phyloP scores from a whole-genome alignment of 2,329 filamentous ascomycete genomes.

The Pleurostoma richardsiae region DNA sequence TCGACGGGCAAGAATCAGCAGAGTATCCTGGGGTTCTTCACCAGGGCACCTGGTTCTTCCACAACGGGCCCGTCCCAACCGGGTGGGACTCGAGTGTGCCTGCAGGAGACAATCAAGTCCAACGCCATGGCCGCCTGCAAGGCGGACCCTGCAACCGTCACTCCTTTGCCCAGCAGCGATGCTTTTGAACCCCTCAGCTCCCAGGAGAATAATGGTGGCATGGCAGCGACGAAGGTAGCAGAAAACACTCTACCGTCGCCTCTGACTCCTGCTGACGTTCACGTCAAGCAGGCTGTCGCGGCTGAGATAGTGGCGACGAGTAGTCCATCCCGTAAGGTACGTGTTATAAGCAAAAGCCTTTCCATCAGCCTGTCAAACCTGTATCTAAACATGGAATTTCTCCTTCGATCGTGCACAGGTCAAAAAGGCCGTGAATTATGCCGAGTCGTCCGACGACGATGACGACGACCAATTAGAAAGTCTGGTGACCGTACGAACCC shows the following conservation, averaged over 20 bases:
- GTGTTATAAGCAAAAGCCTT: conserved; percentile 4
- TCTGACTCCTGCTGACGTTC: conserved; percentile 33
- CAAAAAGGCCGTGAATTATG: conserved; percentile 67
- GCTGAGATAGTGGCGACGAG: conserved; percentile 41
- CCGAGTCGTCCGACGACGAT: conserved; percentile 78
- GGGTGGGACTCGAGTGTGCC: conserved; percentile 21
- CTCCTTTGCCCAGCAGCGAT: conserved; percentile 57
- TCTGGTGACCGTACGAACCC: conserved; percentile 30
- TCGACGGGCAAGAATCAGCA: conserved; percentile 59
- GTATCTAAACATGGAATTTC: not conserved
- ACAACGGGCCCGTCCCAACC: conserved; percentile 15
- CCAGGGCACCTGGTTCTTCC: conserved; percentile 42
- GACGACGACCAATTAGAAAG: conserved; percentile 65
- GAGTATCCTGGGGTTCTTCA: conserved; percentile 77
- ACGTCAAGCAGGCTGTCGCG: conserved; percentile 29
- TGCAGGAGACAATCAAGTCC: conserved; percentile 22
- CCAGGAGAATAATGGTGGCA: conserved; percentile 55
- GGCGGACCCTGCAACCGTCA: conserved; percentile 38
- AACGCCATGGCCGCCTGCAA: conserved; percentile 32
- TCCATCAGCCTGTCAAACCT: no score
- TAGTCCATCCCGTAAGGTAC: conserved; percentile 78
- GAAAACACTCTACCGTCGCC: conserved; percentile 42
- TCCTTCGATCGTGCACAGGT: conserved; percentile 26
- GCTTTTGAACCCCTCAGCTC: conserved; percentile 61
- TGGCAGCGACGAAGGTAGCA: conserved; percentile 42